Percentiles rank a stretch among this genome's conserved stretches.
phyloP scores from a whole-genome alignment of 495 filamentous ascomycete genomes.

The Rhizodiscina lignyota region DNA sequence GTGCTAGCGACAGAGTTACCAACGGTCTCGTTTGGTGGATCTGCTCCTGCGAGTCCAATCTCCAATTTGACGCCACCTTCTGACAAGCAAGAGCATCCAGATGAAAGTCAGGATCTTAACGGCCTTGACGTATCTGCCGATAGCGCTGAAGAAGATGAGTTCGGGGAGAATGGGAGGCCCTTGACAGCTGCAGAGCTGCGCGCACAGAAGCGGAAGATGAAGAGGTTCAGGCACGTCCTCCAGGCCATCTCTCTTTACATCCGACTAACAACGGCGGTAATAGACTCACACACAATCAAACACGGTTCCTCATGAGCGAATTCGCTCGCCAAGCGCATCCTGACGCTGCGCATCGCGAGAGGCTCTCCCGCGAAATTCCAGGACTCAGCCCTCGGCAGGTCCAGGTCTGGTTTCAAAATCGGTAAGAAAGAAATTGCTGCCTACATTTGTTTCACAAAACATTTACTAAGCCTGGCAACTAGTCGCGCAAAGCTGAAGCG shows the following conservation, averaged over 20 bases:
- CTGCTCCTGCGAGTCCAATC: conserved; percentile 22
- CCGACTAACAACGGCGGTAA: no score
- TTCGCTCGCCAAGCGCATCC: conserved; percentile 92
- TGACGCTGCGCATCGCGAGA: conserved; percentile 81
- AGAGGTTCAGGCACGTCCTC: conserved; percentile 64
- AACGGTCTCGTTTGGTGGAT: conserved; percentile 14
- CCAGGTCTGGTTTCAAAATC: conserved; percentile 98
- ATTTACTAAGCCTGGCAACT: no score
- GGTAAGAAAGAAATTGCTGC: conserved; percentile 52
- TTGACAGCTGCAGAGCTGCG: conserved; percentile 54
- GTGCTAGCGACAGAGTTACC: conserved; percentile 9
- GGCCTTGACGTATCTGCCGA: conserved; percentile 17
- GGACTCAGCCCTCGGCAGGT: conserved; percentile 87
- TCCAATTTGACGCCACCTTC: conserved; percentile 19
- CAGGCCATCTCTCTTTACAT: background rate
- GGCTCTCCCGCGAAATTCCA: conserved; percentile 81
- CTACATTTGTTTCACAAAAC: conserved; percentile 5
- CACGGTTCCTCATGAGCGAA: conserved; percentile 91
- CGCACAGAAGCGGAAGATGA: conserved; percentile 84
- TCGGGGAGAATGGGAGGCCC: conserved; percentile 27
- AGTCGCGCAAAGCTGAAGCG: conserved; percentile 94
- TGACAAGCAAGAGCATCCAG: conserved; percentile 22
- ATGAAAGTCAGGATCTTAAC: conserved; percentile 1
- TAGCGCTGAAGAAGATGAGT: conserved; percentile 38
- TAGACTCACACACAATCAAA: conserved; percentile 93